phyloP scores from a whole-genome alignment of 2,329 filamentous ascomycete genomes.

The Akanthomyces muscarius region DNA sequence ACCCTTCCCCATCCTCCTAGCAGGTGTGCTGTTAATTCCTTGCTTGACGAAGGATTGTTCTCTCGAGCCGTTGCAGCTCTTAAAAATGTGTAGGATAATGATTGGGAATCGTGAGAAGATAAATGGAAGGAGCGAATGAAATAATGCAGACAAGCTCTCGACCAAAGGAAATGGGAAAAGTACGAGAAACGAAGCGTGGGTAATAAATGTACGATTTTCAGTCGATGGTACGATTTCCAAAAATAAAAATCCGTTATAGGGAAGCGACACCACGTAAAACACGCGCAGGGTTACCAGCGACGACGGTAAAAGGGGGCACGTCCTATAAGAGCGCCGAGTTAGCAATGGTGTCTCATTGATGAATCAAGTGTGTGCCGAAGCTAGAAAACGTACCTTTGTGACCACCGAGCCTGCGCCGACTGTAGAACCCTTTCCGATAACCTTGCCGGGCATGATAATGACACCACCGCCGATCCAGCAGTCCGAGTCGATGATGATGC shows the following conservation, averaged over 20 bases:
- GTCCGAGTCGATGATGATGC: constrained; percentile 78
- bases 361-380: not conserved
- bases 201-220: not conserved
- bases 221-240: not conserved
- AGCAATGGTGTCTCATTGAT: constrained; percentile 18
- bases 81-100: not conserved
- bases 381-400: constrained; percentile 56
- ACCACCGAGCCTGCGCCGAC: constrained; percentile 83
- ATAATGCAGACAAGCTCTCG: not conserved
- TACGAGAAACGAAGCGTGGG: too few species aligned
- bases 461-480: constrained; percentile 78
- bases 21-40: constrained; percentile 8
- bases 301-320: constrained; percentile 64
- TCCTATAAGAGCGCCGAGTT: constrained; percentile 36
- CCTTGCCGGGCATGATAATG: constrained; percentile 73
- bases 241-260: constrained; percentile 12
- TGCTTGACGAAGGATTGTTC: not conserved
- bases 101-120: not conserved
- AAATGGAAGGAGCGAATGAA: not conserved
- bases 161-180: not conserved
- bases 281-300: constrained; percentile 65
- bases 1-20: not conserved
- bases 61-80: not conserved
- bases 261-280: constrained; percentile 44
- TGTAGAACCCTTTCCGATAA: constrained; percentile 72